A percentile compares a stretch with the other conserved stretches of the same genome.
phyloP scores from a whole-genome alignment of 164 flowering plant species.

The Magnolia kwangsiensis region DNA sequence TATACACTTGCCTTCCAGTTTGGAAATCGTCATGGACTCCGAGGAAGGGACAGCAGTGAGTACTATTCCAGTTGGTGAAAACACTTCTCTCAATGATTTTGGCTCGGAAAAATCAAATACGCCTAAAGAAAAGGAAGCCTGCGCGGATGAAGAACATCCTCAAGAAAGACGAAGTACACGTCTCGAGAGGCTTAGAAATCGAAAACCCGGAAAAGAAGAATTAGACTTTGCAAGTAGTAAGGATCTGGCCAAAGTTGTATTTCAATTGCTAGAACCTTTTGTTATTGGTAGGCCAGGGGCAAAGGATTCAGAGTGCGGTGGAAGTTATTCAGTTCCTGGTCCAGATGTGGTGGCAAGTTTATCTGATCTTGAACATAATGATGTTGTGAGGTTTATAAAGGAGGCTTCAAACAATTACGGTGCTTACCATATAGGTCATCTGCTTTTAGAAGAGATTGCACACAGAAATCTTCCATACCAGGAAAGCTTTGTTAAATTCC shows the following conservation, averaged over 20 bases:
- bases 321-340: conserved; percentile 21
- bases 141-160: conserved; percentile 60
- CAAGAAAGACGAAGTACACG: conserved; percentile 94
- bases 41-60: conserved; percentile 28
- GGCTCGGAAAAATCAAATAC: conserved; percentile 29
- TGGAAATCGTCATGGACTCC: conserved; percentile 29
- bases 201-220: conserved; percentile 90
- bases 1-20: conserved; percentile 44
- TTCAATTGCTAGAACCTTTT: conserved; percentile 62
- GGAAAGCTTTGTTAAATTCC: conserved; percentile 49
- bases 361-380: conserved; percentile 34
- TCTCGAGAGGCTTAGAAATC: conserved; percentile 79
- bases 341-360: conserved; percentile 22
- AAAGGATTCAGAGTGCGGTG: conserved; percentile 27
- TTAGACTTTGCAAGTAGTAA: conserved; percentile 45
- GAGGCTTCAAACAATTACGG: conserved; percentile 64
- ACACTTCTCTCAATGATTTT: conserved; percentile 23
- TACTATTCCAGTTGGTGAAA: conserved; percentile 21
- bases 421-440: conserved; percentile 77
- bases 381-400: conserved; percentile 49
- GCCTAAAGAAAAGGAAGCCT: conserved; percentile 53
- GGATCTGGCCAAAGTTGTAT: conserved; percentile 57
- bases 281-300: conserved; percentile 32
- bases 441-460: conserved; percentile 73
- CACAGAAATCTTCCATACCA: conserved; percentile 36